Percentiles rank a stretch among this genome's conserved stretches.
phyloP scores from a whole-genome alignment of 441 rosid species.

The Macaranga tanarius region DNA sequence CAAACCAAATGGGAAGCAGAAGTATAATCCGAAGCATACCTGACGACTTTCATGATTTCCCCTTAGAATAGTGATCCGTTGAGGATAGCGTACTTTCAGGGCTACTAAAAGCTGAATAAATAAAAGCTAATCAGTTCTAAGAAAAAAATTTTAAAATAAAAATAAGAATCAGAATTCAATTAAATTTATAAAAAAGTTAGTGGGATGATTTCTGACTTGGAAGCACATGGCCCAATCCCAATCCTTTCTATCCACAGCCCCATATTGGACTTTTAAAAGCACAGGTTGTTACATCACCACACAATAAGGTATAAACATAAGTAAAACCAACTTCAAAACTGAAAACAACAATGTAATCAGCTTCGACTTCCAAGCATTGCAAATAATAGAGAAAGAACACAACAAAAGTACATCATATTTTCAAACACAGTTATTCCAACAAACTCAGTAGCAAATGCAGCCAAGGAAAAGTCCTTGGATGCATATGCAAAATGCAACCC shows the following conservation, averaged over 20 bases:
- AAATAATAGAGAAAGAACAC: neutral
- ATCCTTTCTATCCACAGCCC: neutral
- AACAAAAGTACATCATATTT: too few relatives aligned
- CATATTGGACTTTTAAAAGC: neutral
- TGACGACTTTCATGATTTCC: slow-evolving; percentile 97
- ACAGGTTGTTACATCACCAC: neutral
- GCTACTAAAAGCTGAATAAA: slow-evolving; percentile 75
- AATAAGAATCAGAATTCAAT: neutral
- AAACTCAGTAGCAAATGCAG: neutral
- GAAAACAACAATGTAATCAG: neutral
- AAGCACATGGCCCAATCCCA: neutral
- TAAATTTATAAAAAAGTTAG: neutral
- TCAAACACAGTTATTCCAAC: neutral
- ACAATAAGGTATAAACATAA: neutral
- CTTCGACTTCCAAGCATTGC: neutral
- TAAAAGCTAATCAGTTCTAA: slow-evolving; percentile 4
- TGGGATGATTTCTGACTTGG: neutral
- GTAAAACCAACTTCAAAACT: neutral
- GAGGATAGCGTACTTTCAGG: slow-evolving; percentile 75
- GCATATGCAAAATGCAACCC: neutral
- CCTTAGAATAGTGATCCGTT: slow-evolving; percentile 80
- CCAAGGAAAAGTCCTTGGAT: too few relatives aligned
- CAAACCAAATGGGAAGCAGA: neutral
- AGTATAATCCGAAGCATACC: slow-evolving; percentile 38
- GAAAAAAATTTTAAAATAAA: neutral